Evolutionary conservation across 2,329 filamentous ascomycete species (phyloP), one percentile per base, ranked within the genome.

Genomic region (Metarhizium robertsii): DNA sequence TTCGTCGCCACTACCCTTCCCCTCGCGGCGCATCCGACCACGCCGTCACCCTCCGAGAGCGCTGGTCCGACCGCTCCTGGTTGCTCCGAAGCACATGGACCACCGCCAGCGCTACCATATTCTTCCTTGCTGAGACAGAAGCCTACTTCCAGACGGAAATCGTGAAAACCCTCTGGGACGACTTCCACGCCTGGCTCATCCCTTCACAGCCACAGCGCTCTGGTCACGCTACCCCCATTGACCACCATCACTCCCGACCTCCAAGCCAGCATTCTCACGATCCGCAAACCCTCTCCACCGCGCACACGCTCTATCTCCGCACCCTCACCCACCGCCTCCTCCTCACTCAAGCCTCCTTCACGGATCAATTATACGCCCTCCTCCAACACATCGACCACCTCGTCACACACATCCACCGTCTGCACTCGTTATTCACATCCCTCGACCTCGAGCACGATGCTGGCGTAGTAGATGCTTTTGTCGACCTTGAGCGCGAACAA

Each of bases 131-230:
- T 0, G 92, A 96, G 67, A 86, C 90, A 14, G 88, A 92, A 61
- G 84, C 84, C 3, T 97, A 95, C 64, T 84, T 97, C 48, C 92
- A 96, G 68, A 90, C 88, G 1, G 91, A 96, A 65, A 86, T 97
- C 6, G 86, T 96, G 14, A 83, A 85, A 57, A 85, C 85, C 36
- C 85, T 90, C 1, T 96, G 91, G 83, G 80, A 86, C 16, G 84
- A 88, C 53, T 92, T 97, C 62, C 81, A 87, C 53, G 69, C 71
- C 14, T 96, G 92, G 90, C 75, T 95, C 18, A 76, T 77, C 32
- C 75, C 75, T 11, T 73, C 73, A 4, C 47, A 46, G n/a, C 32
- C 49, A 11, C 45, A 29, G 18, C n/a, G 32, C 20, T 32, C 49
- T n/a, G 43, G 50, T 34, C 50, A 18, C 32, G 47, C 34, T 45